Base-by-base conservation (phyloP, 495 filamentous ascomycete species). In the Apodospora peruviana region DNA sequence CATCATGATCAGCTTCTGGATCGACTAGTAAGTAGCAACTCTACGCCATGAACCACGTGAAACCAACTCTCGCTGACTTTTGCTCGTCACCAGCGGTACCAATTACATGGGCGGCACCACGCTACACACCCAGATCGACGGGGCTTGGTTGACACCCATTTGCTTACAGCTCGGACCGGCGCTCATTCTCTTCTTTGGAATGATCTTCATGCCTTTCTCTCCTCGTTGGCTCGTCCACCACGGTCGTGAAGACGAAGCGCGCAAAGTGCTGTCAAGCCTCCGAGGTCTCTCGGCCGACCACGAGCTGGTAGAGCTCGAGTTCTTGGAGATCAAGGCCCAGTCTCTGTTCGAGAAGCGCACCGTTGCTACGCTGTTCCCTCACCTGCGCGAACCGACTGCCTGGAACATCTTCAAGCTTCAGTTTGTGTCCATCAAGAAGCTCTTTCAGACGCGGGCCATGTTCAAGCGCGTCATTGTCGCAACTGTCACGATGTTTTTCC, bases 1-100 rank as follows among this genome's bases (percentile, higher is more conserved):
- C 21, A 91, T 95, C 65, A 80, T 93, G 73, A 67, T 90, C 52
- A 81, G 78, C 52, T 93, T 90, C 71, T 94, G 88, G 87, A 87
- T 90, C 55, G 81, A 88, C 64, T 89, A 88, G 66, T 69, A 48
- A 37, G 57, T 47, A 11, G 16, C 39, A n/a, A n/a, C n/a, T n/a
- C n/a, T n/a, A n/a, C n/a, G 8, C 4, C 5, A 23, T 18, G 1
- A 11, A 17, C 40, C n/a, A n/a, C n/a, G n/a, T n/a, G n/a, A n/a
- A n/a, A n/a, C n/a, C n/a, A n/a, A n/a, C n/a, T n/a, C n/a, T n/a
- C n/a, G n/a, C n/a, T n/a, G n/a, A n/a, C n/a, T n/a, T n/a, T n/a
- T n/a, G n/a, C 40, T 2, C 22, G 19, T 7, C 27, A 19, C n/a
- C 25, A 72, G 72, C 54, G 79, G 80, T 12, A 82, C 76, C 51